phyloP scores from a whole-genome alignment of 805 yeast genomes.

The Kluyveromyces aestuarii region DNA sequence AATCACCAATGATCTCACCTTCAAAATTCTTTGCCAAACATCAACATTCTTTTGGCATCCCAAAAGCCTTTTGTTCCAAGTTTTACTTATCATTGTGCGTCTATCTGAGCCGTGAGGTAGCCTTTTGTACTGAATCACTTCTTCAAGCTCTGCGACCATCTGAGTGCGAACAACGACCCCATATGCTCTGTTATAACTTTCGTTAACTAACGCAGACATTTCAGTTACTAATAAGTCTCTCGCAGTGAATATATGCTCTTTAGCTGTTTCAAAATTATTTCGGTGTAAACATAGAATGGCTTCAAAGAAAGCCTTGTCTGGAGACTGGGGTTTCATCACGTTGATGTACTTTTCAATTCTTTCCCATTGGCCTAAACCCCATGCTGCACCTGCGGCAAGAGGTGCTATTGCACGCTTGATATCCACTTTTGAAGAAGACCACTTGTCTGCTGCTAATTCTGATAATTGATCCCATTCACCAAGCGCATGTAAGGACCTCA shows the following conservation, averaged over 20 bases:
- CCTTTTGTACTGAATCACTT: constrained; percentile 80
- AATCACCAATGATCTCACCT: constrained; percentile 86
- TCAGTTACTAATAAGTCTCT: constrained; percentile 88
- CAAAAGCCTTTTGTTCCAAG: constrained; percentile 87
- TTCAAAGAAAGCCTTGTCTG: constrained; percentile 90
- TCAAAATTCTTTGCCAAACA: constrained; percentile 95
- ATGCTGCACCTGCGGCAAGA: constrained; percentile 95
- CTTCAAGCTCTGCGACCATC: constrained; percentile 94
- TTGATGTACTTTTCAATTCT: constrained; percentile 84
- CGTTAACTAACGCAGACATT: constrained; percentile 87
- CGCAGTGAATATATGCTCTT: constrained; percentile 69
- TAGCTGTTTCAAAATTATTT: constrained; percentile 76
- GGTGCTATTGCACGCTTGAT: constrained; percentile 84
- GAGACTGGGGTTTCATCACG: constrained; percentile 86
- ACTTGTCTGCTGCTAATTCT: constrained; percentile 74
- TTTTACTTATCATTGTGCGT: constrained; percentile 67
- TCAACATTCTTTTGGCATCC: constrained; percentile 97
- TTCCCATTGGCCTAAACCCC: constrained; percentile 98
- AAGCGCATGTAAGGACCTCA: constrained; percentile 96
- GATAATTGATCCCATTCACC: constrained; percentile 97
- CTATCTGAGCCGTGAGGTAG: constrained; percentile 78
- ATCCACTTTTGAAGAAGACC: constrained; percentile 69
- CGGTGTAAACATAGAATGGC: constrained; percentile 82
- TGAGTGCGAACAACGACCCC: constrained; percentile 95
- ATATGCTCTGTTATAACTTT: constrained; percentile 92